Percentiles rank a stretch among this genome's conserved stretches.
These are phyloP conservation scores for Lachancea sp. DNA, from an alignment of 805 yeast genomes.

Conservation along the genomic window DNA sequence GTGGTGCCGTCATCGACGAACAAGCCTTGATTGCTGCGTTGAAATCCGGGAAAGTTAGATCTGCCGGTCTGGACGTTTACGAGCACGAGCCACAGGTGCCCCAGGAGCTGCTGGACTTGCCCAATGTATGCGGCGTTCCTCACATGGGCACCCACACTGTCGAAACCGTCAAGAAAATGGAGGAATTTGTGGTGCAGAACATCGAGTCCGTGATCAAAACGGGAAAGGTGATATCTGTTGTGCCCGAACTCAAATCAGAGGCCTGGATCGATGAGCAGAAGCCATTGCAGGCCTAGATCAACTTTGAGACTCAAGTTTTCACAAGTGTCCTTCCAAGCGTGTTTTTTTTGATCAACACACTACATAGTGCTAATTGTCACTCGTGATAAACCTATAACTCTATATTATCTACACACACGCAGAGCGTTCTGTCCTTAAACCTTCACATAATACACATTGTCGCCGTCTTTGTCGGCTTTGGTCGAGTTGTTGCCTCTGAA, in stretches of 20 bases:
- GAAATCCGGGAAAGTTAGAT: constrained; percentile 55
- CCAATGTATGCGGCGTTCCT: constrained; percentile 72
- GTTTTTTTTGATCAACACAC: not conserved
- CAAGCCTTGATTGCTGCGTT: constrained; percentile 48
- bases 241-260: constrained; percentile 63
- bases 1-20: constrained; percentile 81
- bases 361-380: not conserved
- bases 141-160: constrained; percentile 81
- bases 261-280: constrained; percentile 22
- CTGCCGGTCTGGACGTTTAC: constrained; percentile 71
- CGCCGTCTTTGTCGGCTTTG: constrained; percentile 12
- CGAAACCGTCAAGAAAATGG: constrained; percentile 78
- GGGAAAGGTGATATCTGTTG: constrained; percentile 66
- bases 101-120: constrained; percentile 51
- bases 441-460: constrained; percentile 20
- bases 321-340: not conserved
- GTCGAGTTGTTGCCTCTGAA: constrained; percentile 7
- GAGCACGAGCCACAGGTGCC: constrained; percentile 71
- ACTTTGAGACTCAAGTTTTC: not conserved
- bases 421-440: constrained; percentile 8
- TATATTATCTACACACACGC: too few relatives aligned
- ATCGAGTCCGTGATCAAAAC: constrained; percentile 49
- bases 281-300: constrained; percentile 11
- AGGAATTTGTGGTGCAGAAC: constrained; percentile 67
- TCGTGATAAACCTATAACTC: not conserved